These are phyloP conservation scores for Cladosporium sp. DNA, from an alignment of 2,329 filamentous ascomycete genomes.

Conservation along the genomic window DNA sequence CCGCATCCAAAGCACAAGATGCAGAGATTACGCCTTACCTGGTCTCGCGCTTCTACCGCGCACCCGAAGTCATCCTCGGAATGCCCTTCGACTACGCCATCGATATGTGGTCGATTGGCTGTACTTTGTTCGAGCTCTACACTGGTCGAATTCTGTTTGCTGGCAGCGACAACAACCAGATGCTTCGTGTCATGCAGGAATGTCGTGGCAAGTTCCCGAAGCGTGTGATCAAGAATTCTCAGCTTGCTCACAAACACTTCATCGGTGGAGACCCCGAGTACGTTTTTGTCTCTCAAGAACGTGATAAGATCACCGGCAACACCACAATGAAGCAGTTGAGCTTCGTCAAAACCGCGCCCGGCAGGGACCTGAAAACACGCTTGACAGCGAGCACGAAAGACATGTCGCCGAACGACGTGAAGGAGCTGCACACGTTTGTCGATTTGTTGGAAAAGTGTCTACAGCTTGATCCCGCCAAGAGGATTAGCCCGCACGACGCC, in stretches of 20 bases:
- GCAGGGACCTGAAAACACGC: constrained; percentile 76
- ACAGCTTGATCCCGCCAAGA: constrained; percentile 86
- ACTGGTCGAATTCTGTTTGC: constrained; percentile 97
- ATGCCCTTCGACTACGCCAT: constrained; percentile 92
- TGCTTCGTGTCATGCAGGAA: constrained; percentile 95
- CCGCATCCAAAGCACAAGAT: constrained; percentile 88
- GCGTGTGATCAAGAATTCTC: constrained; percentile 82
- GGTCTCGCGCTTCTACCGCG: constrained; percentile 94
- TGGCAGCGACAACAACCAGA: constrained; percentile 95
- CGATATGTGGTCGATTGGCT: constrained; percentile 97
- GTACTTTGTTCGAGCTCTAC: constrained; percentile 94
- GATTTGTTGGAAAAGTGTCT: constrained; percentile 88
- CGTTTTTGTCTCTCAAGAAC: constrained; percentile 81
- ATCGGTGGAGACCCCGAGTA: constrained; percentile 63
- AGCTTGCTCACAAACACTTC: constrained; percentile 76
- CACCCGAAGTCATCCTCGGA: constrained; percentile 95
- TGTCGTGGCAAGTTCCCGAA: constrained; percentile 88
- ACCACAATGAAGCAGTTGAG: constrained; percentile 67
- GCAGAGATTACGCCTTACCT: constrained; percentile 93
- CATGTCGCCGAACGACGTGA: constrained; percentile 71
- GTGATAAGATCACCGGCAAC: constrained; percentile 85
- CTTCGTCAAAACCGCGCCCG: constrained; percentile 64
- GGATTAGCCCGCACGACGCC: constrained; percentile 82
- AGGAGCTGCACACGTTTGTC: constrained; percentile 78
- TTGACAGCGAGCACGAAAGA: constrained; percentile 67